A percentile compares a stretch with the other conserved stretches of the same genome.
Evolutionary conservation across 2,329 filamentous ascomycete genomes (phyloP).

Genomic region (Diplodia sapinea): DNA sequence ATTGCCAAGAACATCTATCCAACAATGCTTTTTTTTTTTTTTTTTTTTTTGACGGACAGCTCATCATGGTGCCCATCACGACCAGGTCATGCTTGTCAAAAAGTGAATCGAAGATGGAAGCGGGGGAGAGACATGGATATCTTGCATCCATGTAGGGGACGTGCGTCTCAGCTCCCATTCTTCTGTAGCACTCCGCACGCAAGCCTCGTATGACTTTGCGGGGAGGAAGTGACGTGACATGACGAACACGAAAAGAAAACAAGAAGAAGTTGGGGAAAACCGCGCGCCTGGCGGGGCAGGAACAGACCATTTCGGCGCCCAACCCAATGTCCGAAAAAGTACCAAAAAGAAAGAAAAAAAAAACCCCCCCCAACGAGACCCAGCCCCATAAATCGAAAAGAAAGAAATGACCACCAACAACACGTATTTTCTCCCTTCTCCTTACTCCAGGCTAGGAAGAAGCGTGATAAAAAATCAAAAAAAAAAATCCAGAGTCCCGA

Average conservation of each 20-base stretch:
- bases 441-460: background rate
- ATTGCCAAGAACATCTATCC: background rate
- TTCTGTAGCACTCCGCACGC: background rate
- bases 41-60: background rate
- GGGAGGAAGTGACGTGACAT: background rate
- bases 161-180: background rate
- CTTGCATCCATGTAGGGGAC: background rate
- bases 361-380: background rate
- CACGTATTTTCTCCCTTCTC: background rate
- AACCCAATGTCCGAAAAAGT: background rate
- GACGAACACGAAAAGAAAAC: background rate
- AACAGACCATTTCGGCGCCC: background rate
- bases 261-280: background rate
- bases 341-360: background rate
- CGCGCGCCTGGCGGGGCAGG: background rate
- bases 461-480: background rate
- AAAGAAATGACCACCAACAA: background rate
- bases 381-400: background rate
- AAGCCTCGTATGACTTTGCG: background rate
- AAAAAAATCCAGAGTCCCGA: background rate
- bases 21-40: background rate
- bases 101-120: background rate
- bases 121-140: background rate
- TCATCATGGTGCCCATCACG: background rate
- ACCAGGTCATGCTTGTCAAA: background rate